Percentiles rank a stretch among this genome's conserved stretches.
phyloP scores from a whole-genome alignment of 176 grass and related monocot genomes.

The Triticum urartu region DNA sequence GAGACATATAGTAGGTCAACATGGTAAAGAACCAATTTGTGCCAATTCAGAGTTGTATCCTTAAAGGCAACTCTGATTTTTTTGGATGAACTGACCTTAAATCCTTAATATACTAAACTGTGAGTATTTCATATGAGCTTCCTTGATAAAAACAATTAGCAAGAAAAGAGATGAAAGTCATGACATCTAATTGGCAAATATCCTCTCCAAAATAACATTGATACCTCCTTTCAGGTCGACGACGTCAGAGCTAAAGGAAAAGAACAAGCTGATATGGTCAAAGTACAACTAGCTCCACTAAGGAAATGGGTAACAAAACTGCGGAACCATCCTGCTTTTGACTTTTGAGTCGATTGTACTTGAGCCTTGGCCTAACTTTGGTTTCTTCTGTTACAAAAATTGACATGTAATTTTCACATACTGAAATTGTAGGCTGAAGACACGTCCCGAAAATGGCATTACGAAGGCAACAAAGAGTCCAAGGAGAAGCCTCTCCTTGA shows the following conservation, averaged over 20 bases:
- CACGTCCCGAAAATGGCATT: conserved; percentile 62
- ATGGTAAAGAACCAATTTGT: not conserved
- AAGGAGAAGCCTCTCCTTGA: conserved; percentile 61
- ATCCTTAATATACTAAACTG: not conserved
- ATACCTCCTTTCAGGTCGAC: conserved; percentile 44
- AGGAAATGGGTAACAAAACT: conserved; percentile 64
- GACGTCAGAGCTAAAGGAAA: conserved; percentile 73
- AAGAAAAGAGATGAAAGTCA: not conserved
- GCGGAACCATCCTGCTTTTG: not conserved
- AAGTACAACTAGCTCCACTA: conserved; percentile 69
- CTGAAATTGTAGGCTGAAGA: conserved; percentile 55
- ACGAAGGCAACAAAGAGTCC: conserved; percentile 40
- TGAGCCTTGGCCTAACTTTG: not conserved
- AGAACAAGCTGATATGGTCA: conserved; percentile 64
- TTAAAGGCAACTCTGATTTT: not conserved
- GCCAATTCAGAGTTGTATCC: not conserved
- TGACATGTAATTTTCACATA: not conserved
- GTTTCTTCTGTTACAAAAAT: not conserved
- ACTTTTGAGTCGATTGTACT: not conserved
- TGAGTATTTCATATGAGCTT: not conserved
- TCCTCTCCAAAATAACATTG: not conserved
- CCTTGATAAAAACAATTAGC: not conserved
- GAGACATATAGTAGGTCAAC: not conserved
- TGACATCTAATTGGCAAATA: not conserved
- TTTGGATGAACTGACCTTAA: not conserved